Conservation (phyloP, 805 yeast genomes). For the Candida palmyrensis region DNA sequence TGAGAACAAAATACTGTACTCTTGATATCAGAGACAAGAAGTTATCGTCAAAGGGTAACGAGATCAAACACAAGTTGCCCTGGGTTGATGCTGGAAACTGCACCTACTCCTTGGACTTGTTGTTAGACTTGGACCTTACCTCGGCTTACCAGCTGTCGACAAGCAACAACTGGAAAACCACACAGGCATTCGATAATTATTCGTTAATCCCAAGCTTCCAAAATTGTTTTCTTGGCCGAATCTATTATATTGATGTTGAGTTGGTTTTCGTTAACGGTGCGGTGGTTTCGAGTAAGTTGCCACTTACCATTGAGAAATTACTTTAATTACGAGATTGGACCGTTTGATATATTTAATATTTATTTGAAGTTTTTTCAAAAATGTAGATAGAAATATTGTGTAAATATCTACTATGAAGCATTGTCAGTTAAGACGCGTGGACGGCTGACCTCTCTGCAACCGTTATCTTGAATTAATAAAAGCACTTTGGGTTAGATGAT, state of each 20-base stretch:
- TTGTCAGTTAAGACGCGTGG: too few relatives aligned
- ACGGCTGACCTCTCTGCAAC: too few relatives aligned
- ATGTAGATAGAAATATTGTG: too few relatives aligned
- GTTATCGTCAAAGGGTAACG: conserved; percentile 2
- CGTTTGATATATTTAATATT: too few relatives aligned
- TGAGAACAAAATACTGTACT: conserved; percentile 20
- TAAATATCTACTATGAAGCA: too few relatives aligned
- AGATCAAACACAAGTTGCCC: background rate
- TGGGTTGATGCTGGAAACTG: conserved; percentile 6
- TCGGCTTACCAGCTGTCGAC: conserved; percentile 9
- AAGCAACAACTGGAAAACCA: conserved; percentile 5
- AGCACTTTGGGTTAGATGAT: too few relatives aligned
- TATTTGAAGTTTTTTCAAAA: too few relatives aligned
- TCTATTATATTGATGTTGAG: conserved; percentile 28
- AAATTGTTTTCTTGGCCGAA: conserved; percentile 26
- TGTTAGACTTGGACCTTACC: conserved; percentile 21
- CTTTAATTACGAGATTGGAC: too few relatives aligned
- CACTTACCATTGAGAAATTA: conserved; percentile 25
- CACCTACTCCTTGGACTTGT: conserved; percentile 15
- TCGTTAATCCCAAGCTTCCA: conserved; percentile 37
- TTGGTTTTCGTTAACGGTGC: conserved; percentile 27
- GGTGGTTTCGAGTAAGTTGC: conserved; percentile 28
- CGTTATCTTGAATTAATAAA: too few relatives aligned
- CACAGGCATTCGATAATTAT: conserved; percentile 14
- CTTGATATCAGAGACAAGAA: conserved; percentile 18